These are phyloP conservation scores for Crithidia bombi DNA, from an alignment of 208 protist genomes.

Conservation along the genomic window DNA sequence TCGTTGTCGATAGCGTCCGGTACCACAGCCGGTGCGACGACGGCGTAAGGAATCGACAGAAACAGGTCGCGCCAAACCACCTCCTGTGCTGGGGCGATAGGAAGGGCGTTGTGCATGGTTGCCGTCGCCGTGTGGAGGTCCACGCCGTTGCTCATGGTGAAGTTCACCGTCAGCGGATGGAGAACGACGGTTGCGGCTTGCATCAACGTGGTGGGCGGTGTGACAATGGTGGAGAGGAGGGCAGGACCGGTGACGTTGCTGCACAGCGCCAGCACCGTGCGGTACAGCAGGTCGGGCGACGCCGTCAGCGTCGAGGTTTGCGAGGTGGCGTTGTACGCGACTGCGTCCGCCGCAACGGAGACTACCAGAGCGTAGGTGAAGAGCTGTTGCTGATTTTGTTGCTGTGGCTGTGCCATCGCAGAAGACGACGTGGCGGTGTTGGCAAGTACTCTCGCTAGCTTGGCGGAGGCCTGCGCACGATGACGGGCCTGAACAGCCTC, in stretches of 20 bases:
- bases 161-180: constrained; percentile 47
- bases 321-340: constrained; percentile 22
- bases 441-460: not conserved
- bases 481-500: constrained; percentile 20
- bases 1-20: constrained; percentile 49
- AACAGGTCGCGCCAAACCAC: constrained; percentile 49
- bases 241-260: constrained; percentile 30
- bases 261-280: constrained; percentile 37
- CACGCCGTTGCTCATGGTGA: constrained; percentile 60
- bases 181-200: constrained; percentile 14
- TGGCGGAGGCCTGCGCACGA: not conserved
- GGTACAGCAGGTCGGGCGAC: constrained; percentile 55
- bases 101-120: constrained; percentile 22
- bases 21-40: constrained; percentile 26
- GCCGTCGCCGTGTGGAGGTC: constrained; percentile 42
- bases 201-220: not conserved
- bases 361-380: constrained; percentile 54
- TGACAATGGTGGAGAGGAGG: constrained; percentile 40
- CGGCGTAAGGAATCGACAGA: constrained; percentile 48
- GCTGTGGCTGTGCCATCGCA: too few relatives aligned
- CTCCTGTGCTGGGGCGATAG: constrained; percentile 32
- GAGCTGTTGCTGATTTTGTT: too few relatives aligned
- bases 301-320: constrained; percentile 27
- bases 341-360: constrained; percentile 36
- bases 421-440: not conserved